A percentile compares a stretch with the other conserved stretches of the same genome.
These are phyloP conservation scores for Aspergillus piperis DNA, from an alignment of 2,329 filamentous ascomycete species.

Conservation along the genomic window DNA sequence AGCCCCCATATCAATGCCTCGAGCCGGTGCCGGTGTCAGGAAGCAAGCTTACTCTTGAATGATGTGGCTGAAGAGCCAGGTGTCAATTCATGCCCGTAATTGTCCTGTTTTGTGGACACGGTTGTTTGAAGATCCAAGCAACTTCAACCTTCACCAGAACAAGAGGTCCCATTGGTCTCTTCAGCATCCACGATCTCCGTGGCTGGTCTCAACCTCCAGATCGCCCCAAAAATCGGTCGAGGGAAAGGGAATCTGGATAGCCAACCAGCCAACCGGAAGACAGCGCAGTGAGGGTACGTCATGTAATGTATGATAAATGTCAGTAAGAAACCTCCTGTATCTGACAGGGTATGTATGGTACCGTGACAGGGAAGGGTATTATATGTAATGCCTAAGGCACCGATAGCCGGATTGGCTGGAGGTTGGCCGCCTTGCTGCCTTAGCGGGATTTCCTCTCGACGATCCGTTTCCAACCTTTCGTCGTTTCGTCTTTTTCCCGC, in stretches of 20 bases:
- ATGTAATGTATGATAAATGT: not conserved
- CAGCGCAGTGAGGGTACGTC: conserved; percentile 12
- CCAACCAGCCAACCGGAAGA: conserved; percentile 21
- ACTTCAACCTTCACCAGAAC: not conserved
- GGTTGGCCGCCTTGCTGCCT: conserved; percentile 18
- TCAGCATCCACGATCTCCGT: not conserved
- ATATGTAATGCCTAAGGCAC: conserved; percentile 1
- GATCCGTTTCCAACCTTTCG: conserved; percentile 24
- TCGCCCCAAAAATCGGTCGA: conserved; percentile 16
- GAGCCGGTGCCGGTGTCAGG: not conserved
- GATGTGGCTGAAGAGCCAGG: conserved; percentile 10
- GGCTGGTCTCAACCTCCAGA: conserved; percentile 1
- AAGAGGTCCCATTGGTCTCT: not conserved
- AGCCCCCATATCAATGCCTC: not conserved
- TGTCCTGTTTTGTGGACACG: not conserved
- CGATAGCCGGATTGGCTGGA: not conserved
- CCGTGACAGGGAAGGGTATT: not conserved
- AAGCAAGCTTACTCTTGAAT: conserved; percentile 1
- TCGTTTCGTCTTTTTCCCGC: conserved; percentile 22
- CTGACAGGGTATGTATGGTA: not conserved
- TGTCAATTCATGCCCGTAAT: conserved; percentile 2
- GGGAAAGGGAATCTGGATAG: conserved; percentile 1
- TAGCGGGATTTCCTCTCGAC: conserved; percentile 17
- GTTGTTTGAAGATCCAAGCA: not conserved
- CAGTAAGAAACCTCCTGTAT: not conserved